Base-by-base conservation (phyloP, 2,329 filamentous ascomycete species). In the Hirsutella minnesotensis region DNA sequence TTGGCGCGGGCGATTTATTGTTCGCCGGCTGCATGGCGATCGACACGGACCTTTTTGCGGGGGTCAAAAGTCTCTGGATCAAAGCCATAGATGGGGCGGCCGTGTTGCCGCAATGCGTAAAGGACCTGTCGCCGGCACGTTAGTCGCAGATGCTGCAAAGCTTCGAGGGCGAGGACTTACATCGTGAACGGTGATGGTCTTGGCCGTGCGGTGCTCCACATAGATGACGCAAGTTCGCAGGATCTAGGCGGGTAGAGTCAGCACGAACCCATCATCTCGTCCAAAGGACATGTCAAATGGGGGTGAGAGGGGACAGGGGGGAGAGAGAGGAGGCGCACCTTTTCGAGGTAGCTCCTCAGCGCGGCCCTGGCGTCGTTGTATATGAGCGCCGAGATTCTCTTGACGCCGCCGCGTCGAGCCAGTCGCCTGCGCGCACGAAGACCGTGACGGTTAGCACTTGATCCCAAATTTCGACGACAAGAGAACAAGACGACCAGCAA, bases 381-480 rank as follows among this genome's bases (percentile, higher is more conserved):
- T 3, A 88, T 80, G 0, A 38, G 49, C 0, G 56, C 72, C 0
- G 79, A 81, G 9, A 89, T 86, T 0, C 84, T 69, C 56, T 88
- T 88, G 0, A 90, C 80, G 0, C 85, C 85, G 1, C 84, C 85
- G 7, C 85, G 77, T 5, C 85, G 75, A 1, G 85, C 85, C 0
- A 90, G 62, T 34, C 84, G 79, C 50, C 83, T 80, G 45, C 3
- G 8, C n/a, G n/a, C n/a, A n/a, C n/a, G n/a, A n/a, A n/a, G n/a
- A n/a, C n/a, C n/a, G n/a, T n/a, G n/a, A n/a, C n/a, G n/a, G n/a
- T n/a, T n/a, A n/a, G n/a, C n/a, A n/a, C n/a, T n/a, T n/a, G n/a
- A n/a, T n/a, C n/a, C n/a, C n/a, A n/a, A n/a, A n/a, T n/a, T 40
- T 3, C 18, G 12, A 30, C 18, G 16, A 8, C 21, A 39, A 22